phyloP scores from a whole-genome alignment of 1,139 yeast genomes.

The Zygoascus hellenicus region DNA sequence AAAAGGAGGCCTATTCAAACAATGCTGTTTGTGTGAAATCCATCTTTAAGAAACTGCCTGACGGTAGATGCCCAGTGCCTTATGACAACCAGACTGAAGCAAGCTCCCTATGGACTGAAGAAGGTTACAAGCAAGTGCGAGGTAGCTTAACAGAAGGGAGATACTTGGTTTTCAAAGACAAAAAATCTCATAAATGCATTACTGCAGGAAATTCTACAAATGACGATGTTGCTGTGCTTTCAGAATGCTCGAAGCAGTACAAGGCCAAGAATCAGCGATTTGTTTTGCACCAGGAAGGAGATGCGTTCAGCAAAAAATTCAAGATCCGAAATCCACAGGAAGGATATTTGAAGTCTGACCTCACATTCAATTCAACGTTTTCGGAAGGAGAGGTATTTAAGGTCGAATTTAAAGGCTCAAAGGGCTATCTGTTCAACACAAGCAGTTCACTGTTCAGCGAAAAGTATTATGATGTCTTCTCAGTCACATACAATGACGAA shows the following conservation, averaged over 20 bases:
- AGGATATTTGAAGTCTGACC: constrained; percentile 1
- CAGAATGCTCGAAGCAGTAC: not conserved
- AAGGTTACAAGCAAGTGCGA: constrained; percentile 23
- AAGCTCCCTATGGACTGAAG: constrained; percentile 20
- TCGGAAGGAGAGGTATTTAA: not conserved
- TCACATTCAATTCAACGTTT: constrained; percentile 3
- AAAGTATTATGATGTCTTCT: not conserved
- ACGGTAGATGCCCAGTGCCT: constrained; percentile 18
- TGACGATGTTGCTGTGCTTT: not conserved
- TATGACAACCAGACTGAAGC: constrained; percentile 22
- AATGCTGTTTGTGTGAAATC: constrained; percentile 1
- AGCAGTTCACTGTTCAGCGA: not conserved
- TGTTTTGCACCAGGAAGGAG: constrained; percentile 9
- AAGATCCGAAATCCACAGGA: constrained; percentile 1
- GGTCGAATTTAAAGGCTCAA: not conserved
- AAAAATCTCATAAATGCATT: not conserved
- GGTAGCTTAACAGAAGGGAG: constrained; percentile 28
- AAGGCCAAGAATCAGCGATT: constrained; percentile 3
- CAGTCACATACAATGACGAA: constrained; percentile 6
- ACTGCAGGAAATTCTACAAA: constrained; percentile 6
- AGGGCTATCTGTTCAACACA: not conserved
- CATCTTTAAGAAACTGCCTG: not conserved
- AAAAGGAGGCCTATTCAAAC: not conserved
- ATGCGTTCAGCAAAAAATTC: constrained; percentile 8
- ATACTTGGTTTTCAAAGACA: constrained; percentile 19